Evolutionary conservation across 1,284 basidiomycete species (phyloP), one percentile per base, ranked within the genome.

Genomic region (Phaffia rhodozyma): DNA sequence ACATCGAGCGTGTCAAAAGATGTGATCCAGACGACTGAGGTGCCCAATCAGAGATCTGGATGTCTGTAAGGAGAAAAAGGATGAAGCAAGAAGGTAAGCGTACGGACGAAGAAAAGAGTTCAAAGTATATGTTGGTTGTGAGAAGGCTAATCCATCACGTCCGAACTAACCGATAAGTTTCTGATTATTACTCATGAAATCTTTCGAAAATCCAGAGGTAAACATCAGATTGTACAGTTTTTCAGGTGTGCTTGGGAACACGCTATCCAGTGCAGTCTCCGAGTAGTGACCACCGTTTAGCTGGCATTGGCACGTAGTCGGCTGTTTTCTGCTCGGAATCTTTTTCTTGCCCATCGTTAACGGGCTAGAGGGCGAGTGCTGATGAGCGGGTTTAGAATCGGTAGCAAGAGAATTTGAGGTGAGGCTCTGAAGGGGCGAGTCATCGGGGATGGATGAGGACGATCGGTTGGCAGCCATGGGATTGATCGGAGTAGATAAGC

Each of bases 181-280:
- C 75, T 97, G 92, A 68, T 90, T 84, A 18, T 85, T 83, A 29
- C 80, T 79, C 85, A 94, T 85, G 75, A 98, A 99, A 43, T 89
- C 86, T 74, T 92, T 93, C 73, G 93, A 88, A 78, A 97, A 99
- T 34, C 87, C 91, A 75, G 89, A 92, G 60, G 91, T 86, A 74
- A 97, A 97, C 79, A 98, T 89, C 69, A 99, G 79, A 72, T 93
- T 93, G 78, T 97, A 91, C 56, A 97, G 87, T 78, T 89, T 89
- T 71, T 97, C 93, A 1, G 93, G 93, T 0, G 91, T 87, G 32
- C 89, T 89, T 13, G 91, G 90, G 61, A 97, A 80, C 0, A 86
- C 80, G 2, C 81, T 80, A 68, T 94, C 88, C 77, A 96, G 78
- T 11, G 86, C 87, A 5, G 80, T 78, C 72, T 92, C 88, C 1